Evolutionary conservation across 192 early-diverging fungal species (phyloP).

Genomic region (Linnemannia elongata): DNA sequence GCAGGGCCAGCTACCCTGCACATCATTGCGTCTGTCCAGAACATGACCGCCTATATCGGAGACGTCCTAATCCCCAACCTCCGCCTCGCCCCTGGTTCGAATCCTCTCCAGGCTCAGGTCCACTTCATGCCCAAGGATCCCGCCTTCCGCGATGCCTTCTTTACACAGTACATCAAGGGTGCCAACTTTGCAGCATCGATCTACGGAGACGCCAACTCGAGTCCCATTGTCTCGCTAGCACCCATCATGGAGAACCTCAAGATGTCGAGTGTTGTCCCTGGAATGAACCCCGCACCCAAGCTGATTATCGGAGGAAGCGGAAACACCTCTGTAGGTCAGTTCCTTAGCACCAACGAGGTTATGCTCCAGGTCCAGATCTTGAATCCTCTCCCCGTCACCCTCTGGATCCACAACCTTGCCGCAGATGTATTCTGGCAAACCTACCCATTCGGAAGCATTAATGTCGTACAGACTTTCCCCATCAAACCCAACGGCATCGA

Average conservation of each 20-base stretch:
- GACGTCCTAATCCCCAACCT: constrained; percentile 27
- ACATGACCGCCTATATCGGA: constrained; percentile 26
- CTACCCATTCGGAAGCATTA: constrained; percentile 29
- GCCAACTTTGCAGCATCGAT: constrained; percentile 27
- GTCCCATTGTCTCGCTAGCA: constrained; percentile 11
- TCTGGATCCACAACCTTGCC: constrained; percentile 27
- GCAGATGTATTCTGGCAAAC: constrained; percentile 24
- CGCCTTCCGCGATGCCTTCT: constrained; percentile 30
- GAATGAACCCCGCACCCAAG: constrained; percentile 33
- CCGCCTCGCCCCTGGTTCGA: constrained; percentile 24
- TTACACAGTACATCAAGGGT: constrained; percentile 34
- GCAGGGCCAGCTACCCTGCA: constrained; percentile 33
- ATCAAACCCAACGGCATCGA: constrained; percentile 24
- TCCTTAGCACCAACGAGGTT: constrained; percentile 25
- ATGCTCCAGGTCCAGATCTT: constrained; percentile 42
- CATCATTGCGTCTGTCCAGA: neutral
- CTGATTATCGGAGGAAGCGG: constrained; percentile 26
- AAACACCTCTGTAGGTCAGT: constrained; percentile 36
- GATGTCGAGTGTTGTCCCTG: constrained; percentile 32
- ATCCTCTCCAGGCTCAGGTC: constrained; percentile 18
- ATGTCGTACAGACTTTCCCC: constrained; percentile 21
- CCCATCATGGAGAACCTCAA: constrained; percentile 31
- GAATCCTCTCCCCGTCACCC: constrained; percentile 37
- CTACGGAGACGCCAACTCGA: constrained; percentile 33
- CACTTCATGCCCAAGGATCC: constrained; percentile 26